A percentile compares a stretch with the other conserved stretches of the same genome.
Evolutionary conservation across 768 basidiomycete species (phyloP).

Genomic region (Kwoniella sp.): DNA sequence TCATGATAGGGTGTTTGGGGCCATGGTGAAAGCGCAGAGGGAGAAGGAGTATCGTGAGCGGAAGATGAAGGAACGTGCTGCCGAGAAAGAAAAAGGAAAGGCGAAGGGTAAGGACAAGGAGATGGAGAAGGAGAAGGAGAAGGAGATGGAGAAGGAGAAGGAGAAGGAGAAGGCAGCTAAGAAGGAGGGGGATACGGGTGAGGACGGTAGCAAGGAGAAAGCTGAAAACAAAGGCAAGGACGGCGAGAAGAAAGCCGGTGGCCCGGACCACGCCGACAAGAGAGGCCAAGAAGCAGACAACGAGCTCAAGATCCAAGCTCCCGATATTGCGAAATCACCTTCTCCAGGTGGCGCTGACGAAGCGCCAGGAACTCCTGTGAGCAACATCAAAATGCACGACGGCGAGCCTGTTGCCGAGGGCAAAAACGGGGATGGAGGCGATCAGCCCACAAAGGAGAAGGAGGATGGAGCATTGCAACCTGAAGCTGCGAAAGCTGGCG

Average conservation of each 20-base stretch:
- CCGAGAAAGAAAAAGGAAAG: constrained; percentile 24
- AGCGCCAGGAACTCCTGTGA: constrained; percentile 12
- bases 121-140: constrained; percentile 13
- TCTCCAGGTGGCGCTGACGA: not conserved
- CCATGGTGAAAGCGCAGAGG: constrained; percentile 45
- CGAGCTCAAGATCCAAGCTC: not conserved
- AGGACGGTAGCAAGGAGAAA: constrained; percentile 6
- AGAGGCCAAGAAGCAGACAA: constrained; percentile 6
- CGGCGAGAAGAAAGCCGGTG: constrained; percentile 4
- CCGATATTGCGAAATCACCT: not conserved
- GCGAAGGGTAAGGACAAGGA: constrained; percentile 20
- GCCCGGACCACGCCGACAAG: not conserved
- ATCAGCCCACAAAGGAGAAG: not conserved
- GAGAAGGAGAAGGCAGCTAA: constrained; percentile 3
- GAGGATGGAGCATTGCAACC: constrained; percentile 1
- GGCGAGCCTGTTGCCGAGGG: constrained; percentile 17
- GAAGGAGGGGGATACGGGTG: constrained; percentile 7
- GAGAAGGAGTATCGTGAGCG: constrained; percentile 45
- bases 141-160: not conserved
- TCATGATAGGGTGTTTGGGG: constrained; percentile 46
- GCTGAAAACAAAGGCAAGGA: constrained; percentile 9
- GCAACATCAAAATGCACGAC: constrained; percentile 30
- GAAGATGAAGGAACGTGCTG: constrained; percentile 36
- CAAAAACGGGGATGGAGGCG: not conserved
- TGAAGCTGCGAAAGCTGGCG: not conserved